Evolutionary conservation across 129 eudicot species (phyloP).

Genomic region (Scalesia atractyloides): DNA sequence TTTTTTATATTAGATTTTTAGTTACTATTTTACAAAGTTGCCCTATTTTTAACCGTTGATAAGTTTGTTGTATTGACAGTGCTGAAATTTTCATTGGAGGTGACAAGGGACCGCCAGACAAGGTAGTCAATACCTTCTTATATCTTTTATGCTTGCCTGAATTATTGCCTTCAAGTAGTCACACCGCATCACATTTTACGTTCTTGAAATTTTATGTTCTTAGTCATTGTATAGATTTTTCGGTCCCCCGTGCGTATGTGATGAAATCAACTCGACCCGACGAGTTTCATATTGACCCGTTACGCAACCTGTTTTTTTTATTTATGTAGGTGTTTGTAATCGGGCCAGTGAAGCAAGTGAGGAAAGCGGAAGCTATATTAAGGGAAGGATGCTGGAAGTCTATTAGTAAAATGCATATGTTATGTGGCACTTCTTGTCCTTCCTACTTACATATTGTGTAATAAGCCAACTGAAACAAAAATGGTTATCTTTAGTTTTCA

Average conservation of each 20-base stretch:
- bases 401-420: constrained; percentile 33
- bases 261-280: neutral
- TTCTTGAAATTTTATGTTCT: neutral
- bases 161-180: too few species aligned
- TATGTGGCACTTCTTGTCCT: constrained; percentile 5
- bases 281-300: neutral
- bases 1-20: too few species aligned
- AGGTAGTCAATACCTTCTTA: constrained; percentile 56
- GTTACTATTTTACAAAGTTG: too few species aligned
- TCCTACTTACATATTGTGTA: constrained; percentile 26
- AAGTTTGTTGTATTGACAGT: constrained; percentile 45
- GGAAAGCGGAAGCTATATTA: constrained; percentile 92
- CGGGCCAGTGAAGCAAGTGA: constrained; percentile 81
- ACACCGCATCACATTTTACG: neutral
- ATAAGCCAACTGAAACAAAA: constrained; percentile 35
- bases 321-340: constrained; percentile 72
- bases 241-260: neutral
- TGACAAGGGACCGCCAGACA: constrained; percentile 89
- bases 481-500: constrained; percentile 10
- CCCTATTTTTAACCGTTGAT: constrained; percentile 15
- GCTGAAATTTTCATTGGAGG: constrained; percentile 94
- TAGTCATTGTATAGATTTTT: neutral
- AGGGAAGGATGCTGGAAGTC: constrained; percentile 74
- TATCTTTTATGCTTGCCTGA: neutral
- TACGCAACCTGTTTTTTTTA: neutral